Conservation (phyloP, 2,329 filamentous ascomycete species). For the Trichoderma sp. region DNA sequence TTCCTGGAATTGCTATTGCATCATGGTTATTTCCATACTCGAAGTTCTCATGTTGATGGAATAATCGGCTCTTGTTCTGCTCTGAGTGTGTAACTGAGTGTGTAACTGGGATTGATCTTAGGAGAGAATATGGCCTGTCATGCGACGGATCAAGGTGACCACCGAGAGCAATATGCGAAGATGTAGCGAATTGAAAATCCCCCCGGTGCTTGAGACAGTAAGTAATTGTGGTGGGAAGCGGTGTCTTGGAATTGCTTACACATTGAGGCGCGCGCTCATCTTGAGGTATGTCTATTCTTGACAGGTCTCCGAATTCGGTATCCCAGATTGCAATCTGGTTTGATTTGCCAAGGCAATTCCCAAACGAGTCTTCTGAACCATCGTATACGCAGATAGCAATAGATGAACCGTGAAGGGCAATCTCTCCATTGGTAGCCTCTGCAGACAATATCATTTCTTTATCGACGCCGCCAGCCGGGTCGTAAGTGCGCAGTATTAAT, state of each 20-base stretch:
- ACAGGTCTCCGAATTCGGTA: neutral
- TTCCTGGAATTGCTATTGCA: conserved; percentile 2
- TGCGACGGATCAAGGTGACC: neutral
- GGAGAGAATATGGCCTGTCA: neutral
- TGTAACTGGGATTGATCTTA: neutral
- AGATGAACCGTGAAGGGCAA: neutral
- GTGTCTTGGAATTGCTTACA: neutral
- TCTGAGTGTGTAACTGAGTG: neutral
- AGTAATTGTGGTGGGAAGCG: neutral
- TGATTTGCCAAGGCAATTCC: neutral
- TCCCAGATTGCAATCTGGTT: neutral
- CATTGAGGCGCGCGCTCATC: conserved; percentile 9
- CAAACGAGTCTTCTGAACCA: neutral
- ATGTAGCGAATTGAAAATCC: neutral
- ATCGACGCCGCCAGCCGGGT: neutral
- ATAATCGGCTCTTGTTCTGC: neutral
- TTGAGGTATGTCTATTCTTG: neutral
- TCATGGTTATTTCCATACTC: neutral
- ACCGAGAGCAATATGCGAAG: neutral
- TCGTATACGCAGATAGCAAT: neutral
- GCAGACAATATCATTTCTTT: neutral
- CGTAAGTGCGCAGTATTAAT: neutral
- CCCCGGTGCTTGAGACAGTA: neutral
- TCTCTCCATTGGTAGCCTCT: neutral
- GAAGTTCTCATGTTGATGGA: conserved; percentile 4